phyloP scores from a whole-genome alignment of 139 green algal genomes.

The Mychonastes homosphaera region DNA sequence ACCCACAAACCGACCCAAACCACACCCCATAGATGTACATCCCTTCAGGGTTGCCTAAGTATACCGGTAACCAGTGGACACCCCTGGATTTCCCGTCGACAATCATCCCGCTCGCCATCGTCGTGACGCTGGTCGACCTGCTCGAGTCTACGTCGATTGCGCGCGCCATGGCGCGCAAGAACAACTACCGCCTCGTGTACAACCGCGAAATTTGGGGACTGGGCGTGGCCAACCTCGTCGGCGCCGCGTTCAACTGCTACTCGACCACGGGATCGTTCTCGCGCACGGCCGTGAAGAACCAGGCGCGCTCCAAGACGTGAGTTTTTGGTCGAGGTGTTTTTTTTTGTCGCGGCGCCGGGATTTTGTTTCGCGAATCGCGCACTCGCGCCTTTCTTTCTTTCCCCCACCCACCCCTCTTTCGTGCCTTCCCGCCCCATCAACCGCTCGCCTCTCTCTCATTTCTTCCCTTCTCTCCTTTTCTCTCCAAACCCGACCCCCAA shows the following conservation, averaged over 20 bases:
- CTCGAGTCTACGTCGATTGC: constrained; percentile 76
- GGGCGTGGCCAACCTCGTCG: constrained; percentile 76
- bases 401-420: too few relatives aligned
- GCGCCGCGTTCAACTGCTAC: constrained; percentile 74
- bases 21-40: too few relatives aligned
- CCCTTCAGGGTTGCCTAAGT: neutral
- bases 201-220: constrained; percentile 81
- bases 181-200: constrained; percentile 64
- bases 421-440: neutral
- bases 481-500: neutral
- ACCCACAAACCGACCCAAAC: too few relatives aligned
- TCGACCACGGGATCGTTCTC: constrained; percentile 77
- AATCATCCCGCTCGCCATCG: constrained; percentile 22
- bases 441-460: neutral
- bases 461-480: neutral
- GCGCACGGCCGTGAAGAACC: constrained; percentile 69
- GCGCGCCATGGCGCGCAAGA: constrained; percentile 64
- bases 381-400: neutral
- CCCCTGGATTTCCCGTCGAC: neutral
- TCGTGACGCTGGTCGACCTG: constrained; percentile 59
- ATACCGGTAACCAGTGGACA: constrained; percentile 6
- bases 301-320: constrained; percentile 27
- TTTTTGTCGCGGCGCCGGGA: too few relatives aligned
- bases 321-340: too few relatives aligned
- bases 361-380: constrained; percentile 5